These are phyloP conservation scores for Chlorella sp. DNA, from an alignment of 139 green algal species.

Conservation along the genomic window DNA sequence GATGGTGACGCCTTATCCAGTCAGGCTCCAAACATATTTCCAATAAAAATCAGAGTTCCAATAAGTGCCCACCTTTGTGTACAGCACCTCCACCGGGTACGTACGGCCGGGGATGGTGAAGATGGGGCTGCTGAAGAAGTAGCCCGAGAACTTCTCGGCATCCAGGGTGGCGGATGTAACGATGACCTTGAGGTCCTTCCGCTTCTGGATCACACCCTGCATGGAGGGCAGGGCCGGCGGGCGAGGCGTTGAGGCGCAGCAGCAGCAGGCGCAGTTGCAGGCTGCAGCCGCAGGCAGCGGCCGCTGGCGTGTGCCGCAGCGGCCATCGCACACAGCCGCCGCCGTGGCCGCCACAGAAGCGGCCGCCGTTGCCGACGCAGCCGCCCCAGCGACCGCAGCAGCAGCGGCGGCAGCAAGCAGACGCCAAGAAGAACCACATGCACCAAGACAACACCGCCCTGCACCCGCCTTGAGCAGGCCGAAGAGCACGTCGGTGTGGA, in stretches of 20 bases:
- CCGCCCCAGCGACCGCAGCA: no score
- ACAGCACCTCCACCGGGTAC: constrained; percentile 86
- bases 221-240: not conserved
- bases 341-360: no score
- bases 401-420: no score
- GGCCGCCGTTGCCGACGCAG: no score
- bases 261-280: not conserved
- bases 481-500: constrained; percentile 98
- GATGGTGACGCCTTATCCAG: no score
- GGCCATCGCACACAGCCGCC: no score
- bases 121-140: constrained; percentile 95
- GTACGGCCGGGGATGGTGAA: constrained; percentile 87
- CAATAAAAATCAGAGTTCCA: not conserved
- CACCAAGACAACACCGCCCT: no score
- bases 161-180: constrained; percentile 95
- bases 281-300: no score
- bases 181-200: constrained; percentile 82
- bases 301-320: no score
- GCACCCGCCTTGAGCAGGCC: constrained; percentile 90
- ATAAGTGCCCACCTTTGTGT: constrained; percentile 63
- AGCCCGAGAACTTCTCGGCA: constrained; percentile 94
- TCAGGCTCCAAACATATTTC: not conserved
- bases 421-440: no score
- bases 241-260: not conserved
- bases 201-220: constrained; percentile 43